Evolutionary conservation across 2,329 filamentous ascomycete genomes (phyloP).

Genomic region (Fusarium tricinctum): DNA sequence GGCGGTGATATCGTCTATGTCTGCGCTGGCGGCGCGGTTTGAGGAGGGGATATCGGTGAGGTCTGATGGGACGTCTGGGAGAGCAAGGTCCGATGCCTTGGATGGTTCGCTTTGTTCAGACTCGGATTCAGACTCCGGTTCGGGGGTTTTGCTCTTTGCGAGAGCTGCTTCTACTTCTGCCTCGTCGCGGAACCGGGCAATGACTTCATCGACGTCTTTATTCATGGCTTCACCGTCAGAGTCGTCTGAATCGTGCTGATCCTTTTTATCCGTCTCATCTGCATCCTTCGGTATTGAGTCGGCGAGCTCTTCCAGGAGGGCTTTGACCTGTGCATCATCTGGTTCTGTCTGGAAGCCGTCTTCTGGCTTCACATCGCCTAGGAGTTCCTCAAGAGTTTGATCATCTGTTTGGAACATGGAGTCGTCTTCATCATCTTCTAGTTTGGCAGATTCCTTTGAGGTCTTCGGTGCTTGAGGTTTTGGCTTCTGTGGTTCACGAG

Average conservation of each 20-base stretch:
- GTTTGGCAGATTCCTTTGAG: not conserved
- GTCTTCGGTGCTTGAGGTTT: slow-evolving; percentile 12
- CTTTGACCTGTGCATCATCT: slow-evolving; percentile 54
- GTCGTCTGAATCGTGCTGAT: slow-evolving; percentile 54
- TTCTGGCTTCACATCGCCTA: slow-evolving; percentile 59
- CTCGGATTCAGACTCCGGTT: slow-evolving; percentile 30
- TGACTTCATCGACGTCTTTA: slow-evolving; percentile 59
- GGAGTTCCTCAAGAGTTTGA: slow-evolving; percentile 65
- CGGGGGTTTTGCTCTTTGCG: slow-evolving; percentile 21
- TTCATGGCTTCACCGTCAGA: slow-evolving; percentile 67
- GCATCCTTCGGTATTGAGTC: slow-evolving; percentile 52
- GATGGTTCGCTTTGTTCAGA: slow-evolving; percentile 7
- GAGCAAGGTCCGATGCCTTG: slow-evolving; percentile 51
- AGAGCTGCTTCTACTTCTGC: slow-evolving; percentile 54
- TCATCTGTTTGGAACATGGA: slow-evolving; percentile 64
- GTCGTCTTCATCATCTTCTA: slow-evolving; percentile 55
- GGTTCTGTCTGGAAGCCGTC: slow-evolving; percentile 46
- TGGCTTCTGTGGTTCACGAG: slow-evolving; percentile 2
- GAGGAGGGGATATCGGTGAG: slow-evolving; percentile 56
- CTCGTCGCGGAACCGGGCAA: slow-evolving; percentile 64
- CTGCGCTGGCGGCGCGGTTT: slow-evolving; percentile 45
- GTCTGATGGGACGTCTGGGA: slow-evolving; percentile 63
- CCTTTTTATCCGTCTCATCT: not conserved
- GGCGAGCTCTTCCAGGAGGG: slow-evolving; percentile 56
- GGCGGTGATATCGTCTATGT: slow-evolving; percentile 62